These are phyloP conservation scores for Coemansia sp. DNA, from an alignment of 192 early-diverging fungal genomes.

Conservation along the genomic window DNA sequence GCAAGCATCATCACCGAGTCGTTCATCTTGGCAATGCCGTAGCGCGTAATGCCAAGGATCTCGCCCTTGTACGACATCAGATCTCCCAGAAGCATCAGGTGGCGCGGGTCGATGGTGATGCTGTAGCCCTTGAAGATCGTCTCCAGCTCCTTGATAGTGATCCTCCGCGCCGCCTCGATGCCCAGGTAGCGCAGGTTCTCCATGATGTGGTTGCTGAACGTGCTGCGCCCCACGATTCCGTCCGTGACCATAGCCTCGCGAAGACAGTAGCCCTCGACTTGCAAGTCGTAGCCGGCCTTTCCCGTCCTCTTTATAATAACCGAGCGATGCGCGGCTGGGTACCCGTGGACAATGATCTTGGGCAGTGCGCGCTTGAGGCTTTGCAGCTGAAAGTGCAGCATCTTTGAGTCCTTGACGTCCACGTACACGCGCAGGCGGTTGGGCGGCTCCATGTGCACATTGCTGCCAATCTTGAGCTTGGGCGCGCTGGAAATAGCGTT, in stretches of 20 bases:
- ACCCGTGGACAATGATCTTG: slow-evolving; percentile 84
- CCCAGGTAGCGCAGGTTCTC: slow-evolving; percentile 88
- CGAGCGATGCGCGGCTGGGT: slow-evolving; percentile 77
- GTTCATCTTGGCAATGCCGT: slow-evolving; percentile 99
- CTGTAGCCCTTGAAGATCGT: slow-evolving; percentile 83
- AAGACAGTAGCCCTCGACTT: slow-evolving; percentile 91
- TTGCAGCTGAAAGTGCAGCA: slow-evolving; percentile 75
- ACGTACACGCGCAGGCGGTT: slow-evolving; percentile 69
- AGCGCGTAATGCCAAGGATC: slow-evolving; percentile 95
- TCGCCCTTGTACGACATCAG: slow-evolving; percentile 99
- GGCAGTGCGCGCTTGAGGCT: slow-evolving; percentile 80
- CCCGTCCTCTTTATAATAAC: slow-evolving; percentile 61
- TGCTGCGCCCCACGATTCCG: slow-evolving; percentile 76
- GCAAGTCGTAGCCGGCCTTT: slow-evolving; percentile 22
- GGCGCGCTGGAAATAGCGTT: slow-evolving; percentile 73
- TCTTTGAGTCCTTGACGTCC: slow-evolving; percentile 55
- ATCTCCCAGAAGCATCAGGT: slow-evolving; percentile 95
- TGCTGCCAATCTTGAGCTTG: slow-evolving; percentile 84
- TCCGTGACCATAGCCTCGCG: slow-evolving; percentile 93
- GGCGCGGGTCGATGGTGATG: slow-evolving; percentile 92
- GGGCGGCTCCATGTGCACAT: slow-evolving; percentile 60
- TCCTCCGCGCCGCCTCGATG: slow-evolving; percentile 91
- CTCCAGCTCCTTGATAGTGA: slow-evolving; percentile 88
- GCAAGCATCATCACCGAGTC: slow-evolving; percentile 98
- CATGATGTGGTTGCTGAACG: slow-evolving; percentile 88